phyloP scores from a whole-genome alignment of 257 asterid genomes.

The Nyctanthes arbortristis region DNA sequence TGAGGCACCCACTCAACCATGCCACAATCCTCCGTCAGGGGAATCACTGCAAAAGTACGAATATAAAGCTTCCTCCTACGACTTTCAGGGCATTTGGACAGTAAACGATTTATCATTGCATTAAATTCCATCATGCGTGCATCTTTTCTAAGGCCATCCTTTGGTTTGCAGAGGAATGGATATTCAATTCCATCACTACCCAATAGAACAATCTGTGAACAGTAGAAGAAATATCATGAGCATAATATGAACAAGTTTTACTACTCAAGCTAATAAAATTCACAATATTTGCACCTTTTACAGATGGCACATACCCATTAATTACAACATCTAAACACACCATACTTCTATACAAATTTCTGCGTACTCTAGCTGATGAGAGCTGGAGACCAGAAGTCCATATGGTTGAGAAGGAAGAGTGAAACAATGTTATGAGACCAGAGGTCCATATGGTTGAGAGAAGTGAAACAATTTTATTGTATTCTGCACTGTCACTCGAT shows the following conservation, averaged over 20 bases:
- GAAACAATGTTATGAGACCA: not conserved
- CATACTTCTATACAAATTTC: not conserved
- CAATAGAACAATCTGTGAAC: constrained; percentile 73
- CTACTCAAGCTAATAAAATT: too few species aligned
- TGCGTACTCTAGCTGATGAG: not conserved
- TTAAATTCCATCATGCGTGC: constrained; percentile 99
- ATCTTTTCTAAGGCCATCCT: constrained; percentile 97
- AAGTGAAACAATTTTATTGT: not conserved
- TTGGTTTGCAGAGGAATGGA: constrained; percentile 98
- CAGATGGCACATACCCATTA: not conserved
- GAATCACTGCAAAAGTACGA: constrained; percentile 95
- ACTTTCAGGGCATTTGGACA: constrained; percentile 87
- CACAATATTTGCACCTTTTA: not conserved
- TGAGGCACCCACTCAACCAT: constrained; percentile 99
- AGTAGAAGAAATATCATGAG: constrained; percentile 9
- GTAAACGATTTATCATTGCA: constrained; percentile 91
- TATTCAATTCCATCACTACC: constrained; percentile 88
- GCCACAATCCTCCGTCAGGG: constrained; percentile 97
- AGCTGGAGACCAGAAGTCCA: not conserved
- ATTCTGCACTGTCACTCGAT: not conserved
- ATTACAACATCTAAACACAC: not conserved
- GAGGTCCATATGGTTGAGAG: not conserved
- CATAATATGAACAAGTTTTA: not conserved
- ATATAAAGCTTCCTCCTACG: constrained; percentile 93
- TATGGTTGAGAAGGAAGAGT: not conserved